Conservation (phyloP, 139 green algal genomes). For the Chlorella sp. region DNA sequence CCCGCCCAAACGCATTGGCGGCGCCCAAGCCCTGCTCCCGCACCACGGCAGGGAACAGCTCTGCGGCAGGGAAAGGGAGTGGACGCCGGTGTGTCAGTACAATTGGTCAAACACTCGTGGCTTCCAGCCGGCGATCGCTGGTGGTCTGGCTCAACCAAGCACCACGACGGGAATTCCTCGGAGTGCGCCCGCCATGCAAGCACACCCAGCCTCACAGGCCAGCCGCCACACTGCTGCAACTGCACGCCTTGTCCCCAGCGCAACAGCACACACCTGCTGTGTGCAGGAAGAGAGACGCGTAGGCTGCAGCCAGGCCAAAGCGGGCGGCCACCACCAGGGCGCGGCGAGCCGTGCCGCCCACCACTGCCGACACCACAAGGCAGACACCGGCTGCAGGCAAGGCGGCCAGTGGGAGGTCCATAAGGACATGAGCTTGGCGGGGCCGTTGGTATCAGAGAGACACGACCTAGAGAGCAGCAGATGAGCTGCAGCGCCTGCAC, state of each 20-base stretch:
- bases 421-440: not conserved
- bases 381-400: slow-evolving; percentile 25
- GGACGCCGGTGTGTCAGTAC: too few relatives aligned
- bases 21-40: slow-evolving; percentile 33
- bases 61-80: not conserved
- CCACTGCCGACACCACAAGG: slow-evolving; percentile 26
- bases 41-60: slow-evolving; percentile 42
- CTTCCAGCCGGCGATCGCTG: too few relatives aligned
- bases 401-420: too few relatives aligned
- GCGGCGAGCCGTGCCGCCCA: not conserved
- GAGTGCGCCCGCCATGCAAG: too few relatives aligned
- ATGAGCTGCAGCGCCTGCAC: not conserved
- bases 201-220: too few relatives aligned
- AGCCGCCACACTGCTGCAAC: too few relatives aligned
- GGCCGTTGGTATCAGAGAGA: too few relatives aligned
- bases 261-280: not conserved
- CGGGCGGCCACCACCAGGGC: slow-evolving; percentile 42
- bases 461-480: too few relatives aligned
- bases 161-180: too few relatives aligned
- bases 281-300: slow-evolving; percentile 21
- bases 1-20: not conserved
- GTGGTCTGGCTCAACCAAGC: too few relatives aligned
- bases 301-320: slow-evolving; percentile 44
- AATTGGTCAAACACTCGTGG: too few relatives aligned
- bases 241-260: too few relatives aligned